Percentiles rank a stretch among this genome's conserved stretches.
These are phyloP conservation scores for Alternaria brassicae DNA, from an alignment of 2,329 filamentous ascomycete genomes.

Conservation along the genomic window DNA sequence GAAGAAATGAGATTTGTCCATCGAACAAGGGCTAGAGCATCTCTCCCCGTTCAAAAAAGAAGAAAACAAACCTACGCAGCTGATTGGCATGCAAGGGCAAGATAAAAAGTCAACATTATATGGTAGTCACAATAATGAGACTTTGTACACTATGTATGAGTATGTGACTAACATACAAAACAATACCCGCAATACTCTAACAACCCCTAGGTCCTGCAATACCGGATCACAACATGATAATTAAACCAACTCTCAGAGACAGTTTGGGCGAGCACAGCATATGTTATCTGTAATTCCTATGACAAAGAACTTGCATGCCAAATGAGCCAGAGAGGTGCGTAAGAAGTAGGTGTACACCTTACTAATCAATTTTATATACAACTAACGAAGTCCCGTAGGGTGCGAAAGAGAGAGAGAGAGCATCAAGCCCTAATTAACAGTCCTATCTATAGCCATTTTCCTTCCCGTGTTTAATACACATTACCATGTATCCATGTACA, in stretches of 20 bases:
- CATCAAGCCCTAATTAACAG: background rate
- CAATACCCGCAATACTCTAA: background rate
- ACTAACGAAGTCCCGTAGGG: background rate
- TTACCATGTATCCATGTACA: background rate
- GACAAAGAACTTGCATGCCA: background rate
- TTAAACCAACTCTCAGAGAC: too few species aligned
- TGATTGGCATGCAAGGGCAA: background rate
- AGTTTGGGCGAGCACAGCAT: background rate
- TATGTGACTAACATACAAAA: background rate
- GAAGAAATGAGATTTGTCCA: slow-evolving; percentile 39
- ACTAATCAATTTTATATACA: slow-evolving; percentile 2
- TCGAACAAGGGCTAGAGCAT: slow-evolving; percentile 17
- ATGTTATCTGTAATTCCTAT: too few species aligned
- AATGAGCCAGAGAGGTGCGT: background rate
- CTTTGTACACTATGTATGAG: background rate
- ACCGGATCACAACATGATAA: too few species aligned
- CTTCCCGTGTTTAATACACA: background rate
- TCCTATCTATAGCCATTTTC: background rate
- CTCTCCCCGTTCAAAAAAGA: background rate
- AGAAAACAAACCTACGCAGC: background rate
- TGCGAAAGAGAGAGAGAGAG: background rate
- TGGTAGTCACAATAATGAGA: background rate
- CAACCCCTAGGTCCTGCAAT: too few species aligned
- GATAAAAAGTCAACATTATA: background rate
- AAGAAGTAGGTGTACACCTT: background rate